Conservation (phyloP, 139 green algal genomes). For the Parachlorella kessleri region DNA sequence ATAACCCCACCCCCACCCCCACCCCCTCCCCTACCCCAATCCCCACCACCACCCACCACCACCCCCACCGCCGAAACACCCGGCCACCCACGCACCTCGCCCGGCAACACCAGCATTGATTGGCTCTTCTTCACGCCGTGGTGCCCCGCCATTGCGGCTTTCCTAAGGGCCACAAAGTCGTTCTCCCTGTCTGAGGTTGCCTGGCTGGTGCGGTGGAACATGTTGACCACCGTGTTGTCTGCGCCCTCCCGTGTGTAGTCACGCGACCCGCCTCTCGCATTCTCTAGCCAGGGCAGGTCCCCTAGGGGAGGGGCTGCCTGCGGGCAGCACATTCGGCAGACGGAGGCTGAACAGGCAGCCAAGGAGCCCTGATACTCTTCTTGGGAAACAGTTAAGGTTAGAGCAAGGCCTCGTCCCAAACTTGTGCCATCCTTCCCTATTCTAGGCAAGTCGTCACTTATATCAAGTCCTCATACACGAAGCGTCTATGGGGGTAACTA, state of each 20-base stretch:
- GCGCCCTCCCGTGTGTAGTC: not conserved
- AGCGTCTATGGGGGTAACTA: no score
- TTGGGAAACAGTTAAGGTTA: no score
- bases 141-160: not conserved
- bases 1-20: not conserved
- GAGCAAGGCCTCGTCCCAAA: no score
- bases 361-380: no score
- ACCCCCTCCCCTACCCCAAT: not conserved
- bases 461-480: no score
- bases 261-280: not conserved
- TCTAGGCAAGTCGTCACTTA: no score
- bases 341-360: no score
- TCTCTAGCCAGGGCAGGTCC: conserved; percentile 13
- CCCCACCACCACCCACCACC: not conserved
- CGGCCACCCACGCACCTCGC: not conserved
- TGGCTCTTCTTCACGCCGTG: not conserved
- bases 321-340: no score
- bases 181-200: not conserved
- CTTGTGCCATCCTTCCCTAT: no score
- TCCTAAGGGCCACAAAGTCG: conserved; percentile 14
- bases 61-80: not conserved
- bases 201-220: not conserved
- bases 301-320: not conserved
- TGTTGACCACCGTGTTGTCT: not conserved
- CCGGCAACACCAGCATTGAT: not conserved